phyloP scores from a whole-genome alignment of 352 stramenopile genomes.

The Phytophthora hibernalis region DNA sequence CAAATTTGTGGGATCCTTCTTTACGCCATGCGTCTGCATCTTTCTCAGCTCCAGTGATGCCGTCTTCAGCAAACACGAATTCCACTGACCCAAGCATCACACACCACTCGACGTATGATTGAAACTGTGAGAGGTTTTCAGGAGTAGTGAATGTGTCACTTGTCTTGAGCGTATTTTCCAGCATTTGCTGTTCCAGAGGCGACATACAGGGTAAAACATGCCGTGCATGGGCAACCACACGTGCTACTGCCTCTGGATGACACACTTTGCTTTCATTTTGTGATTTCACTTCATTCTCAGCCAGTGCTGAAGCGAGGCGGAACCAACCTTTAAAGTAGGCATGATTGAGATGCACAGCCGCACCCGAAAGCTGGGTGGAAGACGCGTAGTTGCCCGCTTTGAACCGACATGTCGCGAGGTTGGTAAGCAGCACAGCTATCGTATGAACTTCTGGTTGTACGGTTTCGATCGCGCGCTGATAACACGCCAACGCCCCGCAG shows the following conservation, averaged over 20 bases:
- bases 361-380: constrained; percentile 31
- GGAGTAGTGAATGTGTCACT: neutral
- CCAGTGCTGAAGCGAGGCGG: constrained; percentile 23
- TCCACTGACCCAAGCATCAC: neutral
- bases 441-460: constrained; percentile 12
- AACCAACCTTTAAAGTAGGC: constrained; percentile 34
- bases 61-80: constrained; percentile 1
- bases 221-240: constrained; percentile 7
- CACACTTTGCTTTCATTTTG: neutral
- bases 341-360: constrained; percentile 21
- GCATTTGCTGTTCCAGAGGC: constrained; percentile 8
- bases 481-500: constrained; percentile 24
- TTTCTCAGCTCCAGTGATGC: neutral
- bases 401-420: constrained; percentile 32
- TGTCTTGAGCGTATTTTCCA: constrained; percentile 10
- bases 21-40: constrained; percentile 21
- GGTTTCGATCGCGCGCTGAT: constrained; percentile 21
- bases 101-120: constrained; percentile 31
- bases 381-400: constrained; percentile 20
- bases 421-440: constrained; percentile 28
- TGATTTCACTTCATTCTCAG: neutral
- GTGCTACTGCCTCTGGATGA: neutral
- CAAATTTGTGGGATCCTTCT: constrained; percentile 22
- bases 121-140: neutral
- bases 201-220: constrained; percentile 3